Evolutionary conservation across 768 basidiomycete genomes (phyloP).

Genomic region (Suillus hirtellus): DNA sequence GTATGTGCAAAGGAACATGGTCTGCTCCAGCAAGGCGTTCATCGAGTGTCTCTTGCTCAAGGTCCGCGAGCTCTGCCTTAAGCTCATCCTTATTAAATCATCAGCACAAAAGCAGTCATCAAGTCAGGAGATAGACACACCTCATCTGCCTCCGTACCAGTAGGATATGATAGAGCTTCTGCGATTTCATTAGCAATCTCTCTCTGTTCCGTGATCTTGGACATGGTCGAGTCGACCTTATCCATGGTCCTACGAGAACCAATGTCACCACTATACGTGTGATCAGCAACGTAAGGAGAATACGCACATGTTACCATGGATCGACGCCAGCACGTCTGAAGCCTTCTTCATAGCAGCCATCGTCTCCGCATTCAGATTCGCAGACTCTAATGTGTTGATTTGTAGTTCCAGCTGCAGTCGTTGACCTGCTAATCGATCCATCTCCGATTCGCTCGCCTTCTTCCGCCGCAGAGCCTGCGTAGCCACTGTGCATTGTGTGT

Average conservation of each 20-base stretch:
- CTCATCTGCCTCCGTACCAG: constrained; percentile 67
- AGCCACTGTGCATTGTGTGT: constrained; percentile 56
- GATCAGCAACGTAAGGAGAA: constrained; percentile 5
- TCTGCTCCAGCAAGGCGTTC: constrained; percentile 84
- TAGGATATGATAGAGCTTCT: constrained; percentile 78
- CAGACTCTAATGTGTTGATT: constrained; percentile 95
- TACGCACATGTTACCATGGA: constrained; percentile 87
- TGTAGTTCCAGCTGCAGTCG: constrained; percentile 94
- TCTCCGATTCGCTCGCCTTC: constrained; percentile 84
- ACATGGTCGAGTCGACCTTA: constrained; percentile 90
- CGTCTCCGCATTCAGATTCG: constrained; percentile 96
- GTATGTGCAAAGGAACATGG: constrained; percentile 84
- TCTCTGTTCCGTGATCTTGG: constrained; percentile 83
- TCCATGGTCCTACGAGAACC: constrained; percentile 62
- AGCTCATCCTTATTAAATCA: constrained; percentile 67
- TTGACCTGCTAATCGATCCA: constrained; percentile 82
- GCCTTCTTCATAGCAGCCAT: constrained; percentile 98
- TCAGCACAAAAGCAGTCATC: constrained; percentile 5
- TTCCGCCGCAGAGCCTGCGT: constrained; percentile 89
- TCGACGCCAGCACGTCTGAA: constrained; percentile 82
- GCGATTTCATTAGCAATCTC: constrained; percentile 92
- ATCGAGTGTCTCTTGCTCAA: constrained; percentile 89
- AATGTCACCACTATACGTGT: neutral
- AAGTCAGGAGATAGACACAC: constrained; percentile 41
- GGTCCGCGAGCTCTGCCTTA: constrained; percentile 73